phyloP scores from a whole-genome alignment of 441 rosid species.

The Aleurites moluccanus region DNA sequence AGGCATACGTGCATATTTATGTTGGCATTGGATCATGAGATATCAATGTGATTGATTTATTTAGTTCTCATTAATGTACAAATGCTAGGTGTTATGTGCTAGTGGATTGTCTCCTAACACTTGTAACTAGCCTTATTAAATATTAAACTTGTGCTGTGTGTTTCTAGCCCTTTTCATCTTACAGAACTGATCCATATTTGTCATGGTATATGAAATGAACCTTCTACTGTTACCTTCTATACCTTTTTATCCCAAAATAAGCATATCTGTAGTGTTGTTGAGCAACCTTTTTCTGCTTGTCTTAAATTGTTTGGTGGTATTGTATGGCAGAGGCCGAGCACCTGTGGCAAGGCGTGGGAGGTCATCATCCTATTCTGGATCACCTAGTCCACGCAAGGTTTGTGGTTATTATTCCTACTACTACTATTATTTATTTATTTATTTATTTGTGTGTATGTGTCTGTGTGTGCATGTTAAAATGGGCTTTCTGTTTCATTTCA shows the following conservation, averaged over 20 bases:
- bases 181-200: background rate
- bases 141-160: too few relatives aligned
- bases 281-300: background rate
- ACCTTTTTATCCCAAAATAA: background rate
- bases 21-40: background rate
- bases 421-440: too few relatives aligned
- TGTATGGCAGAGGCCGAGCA: conserved; percentile 53
- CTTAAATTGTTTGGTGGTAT: conserved; percentile 12
- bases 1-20: too few relatives aligned
- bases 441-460: too few relatives aligned
- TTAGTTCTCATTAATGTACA: background rate
- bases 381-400: conserved; percentile 79
- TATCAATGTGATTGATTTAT: background rate
- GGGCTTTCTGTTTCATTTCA: background rate
- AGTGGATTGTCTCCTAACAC: too few relatives aligned
- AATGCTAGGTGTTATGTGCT: background rate
- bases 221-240: too few relatives aligned
- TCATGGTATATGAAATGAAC: background rate
- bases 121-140: too few relatives aligned
- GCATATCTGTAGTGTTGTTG: background rate
- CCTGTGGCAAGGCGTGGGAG: conserved; percentile 64
- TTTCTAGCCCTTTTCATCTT: too few relatives aligned
- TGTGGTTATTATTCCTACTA: conserved; percentile 2
- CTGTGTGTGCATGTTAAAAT: background rate
- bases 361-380: conserved; percentile 63